Evolutionary conservation across 2,329 filamentous ascomycete species (phyloP).

Genomic region (Leptosphaerulina australis): DNA sequence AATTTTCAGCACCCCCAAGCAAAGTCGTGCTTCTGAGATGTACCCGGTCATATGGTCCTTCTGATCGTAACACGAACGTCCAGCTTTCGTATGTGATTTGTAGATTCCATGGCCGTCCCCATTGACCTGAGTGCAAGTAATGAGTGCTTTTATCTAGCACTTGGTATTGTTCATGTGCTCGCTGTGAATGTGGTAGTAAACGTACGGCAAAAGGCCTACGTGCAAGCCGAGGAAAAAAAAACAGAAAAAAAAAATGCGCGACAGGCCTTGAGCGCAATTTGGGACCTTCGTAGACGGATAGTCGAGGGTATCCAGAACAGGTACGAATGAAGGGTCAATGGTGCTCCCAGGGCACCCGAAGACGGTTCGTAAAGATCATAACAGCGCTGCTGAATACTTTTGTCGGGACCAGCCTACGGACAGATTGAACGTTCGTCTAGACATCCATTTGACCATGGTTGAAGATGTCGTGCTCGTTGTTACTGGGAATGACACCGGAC

Average conservation of each 20-base stretch:
- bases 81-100: slow-evolving; percentile 17
- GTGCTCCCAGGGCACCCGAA: slow-evolving; percentile 4
- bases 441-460: slow-evolving; percentile 50
- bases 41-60: slow-evolving; percentile 4
- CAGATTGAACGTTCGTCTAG: slow-evolving; percentile 22
- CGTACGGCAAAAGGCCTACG: slow-evolving; percentile 15
- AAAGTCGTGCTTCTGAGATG: background rate
- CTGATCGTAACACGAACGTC: slow-evolving; percentile 3
- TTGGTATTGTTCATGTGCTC: slow-evolving; percentile 2
- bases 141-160: slow-evolving; percentile 4
- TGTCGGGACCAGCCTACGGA: slow-evolving; percentile 24
- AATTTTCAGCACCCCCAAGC: slow-evolving; percentile 3
- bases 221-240: too few relatives aligned
- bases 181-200: slow-evolving; percentile 14
- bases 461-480: slow-evolving; percentile 57
- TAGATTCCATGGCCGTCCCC: slow-evolving; percentile 11
- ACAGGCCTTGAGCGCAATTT: slow-evolving; percentile 31
- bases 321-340: slow-evolving; percentile 4
- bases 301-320: slow-evolving; percentile 40
- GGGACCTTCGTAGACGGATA: slow-evolving; percentile 25
- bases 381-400: slow-evolving; percentile 42
- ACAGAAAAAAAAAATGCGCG: slow-evolving; percentile 23
- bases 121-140: background rate
- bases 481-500: slow-evolving; percentile 57
- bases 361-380: slow-evolving; percentile 17